phyloP scores from a whole-genome alignment of 1,139 yeast genomes.

The Taphrina sp. region DNA sequence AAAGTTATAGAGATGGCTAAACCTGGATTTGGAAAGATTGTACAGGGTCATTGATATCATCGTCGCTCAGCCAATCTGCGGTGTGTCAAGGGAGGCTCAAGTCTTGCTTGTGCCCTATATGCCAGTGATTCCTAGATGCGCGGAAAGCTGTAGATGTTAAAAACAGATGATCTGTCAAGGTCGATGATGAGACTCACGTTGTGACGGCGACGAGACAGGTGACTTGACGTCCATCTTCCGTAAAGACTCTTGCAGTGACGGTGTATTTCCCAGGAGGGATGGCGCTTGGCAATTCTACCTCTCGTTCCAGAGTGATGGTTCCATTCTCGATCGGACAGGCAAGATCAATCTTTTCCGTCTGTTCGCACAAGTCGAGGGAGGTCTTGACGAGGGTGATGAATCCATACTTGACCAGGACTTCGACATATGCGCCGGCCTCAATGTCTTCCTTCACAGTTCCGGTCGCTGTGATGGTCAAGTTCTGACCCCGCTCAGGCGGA shows the following conservation, averaged over 20 bases:
- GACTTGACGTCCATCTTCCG: conserved; percentile 72
- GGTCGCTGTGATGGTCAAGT: conserved; percentile 71
- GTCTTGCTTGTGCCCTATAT: too few relatives aligned
- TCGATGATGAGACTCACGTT: too few relatives aligned
- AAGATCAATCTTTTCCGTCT: conserved; percentile 66
- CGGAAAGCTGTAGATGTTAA: too few relatives aligned
- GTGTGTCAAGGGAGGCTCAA: too few relatives aligned
- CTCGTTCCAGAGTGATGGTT: conserved; percentile 59
- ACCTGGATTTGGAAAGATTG: too few relatives aligned
- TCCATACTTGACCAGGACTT: conserved; percentile 88
- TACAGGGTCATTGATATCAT: too few relatives aligned
- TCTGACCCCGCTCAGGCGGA: conserved; percentile 80
- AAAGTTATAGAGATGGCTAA: too few relatives aligned
- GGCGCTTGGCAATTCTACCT: conserved; percentile 81
- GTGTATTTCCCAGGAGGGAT: conserved; percentile 88
- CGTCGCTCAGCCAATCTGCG: too few relatives aligned
- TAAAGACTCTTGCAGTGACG: conserved; percentile 85
- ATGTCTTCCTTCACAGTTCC: conserved; percentile 61
- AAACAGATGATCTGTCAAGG: too few relatives aligned
- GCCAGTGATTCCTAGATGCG: too few relatives aligned
- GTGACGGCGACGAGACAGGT: conserved; percentile 84
- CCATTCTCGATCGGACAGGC: conserved; percentile 78
- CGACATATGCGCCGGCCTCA: conserved; percentile 85
- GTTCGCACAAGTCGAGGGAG: conserved; percentile 87
- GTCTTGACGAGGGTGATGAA: conserved; percentile 81